Conservation (phyloP, 352 stramenopile species). For the Pythium rhizo-oryzae region DNA sequence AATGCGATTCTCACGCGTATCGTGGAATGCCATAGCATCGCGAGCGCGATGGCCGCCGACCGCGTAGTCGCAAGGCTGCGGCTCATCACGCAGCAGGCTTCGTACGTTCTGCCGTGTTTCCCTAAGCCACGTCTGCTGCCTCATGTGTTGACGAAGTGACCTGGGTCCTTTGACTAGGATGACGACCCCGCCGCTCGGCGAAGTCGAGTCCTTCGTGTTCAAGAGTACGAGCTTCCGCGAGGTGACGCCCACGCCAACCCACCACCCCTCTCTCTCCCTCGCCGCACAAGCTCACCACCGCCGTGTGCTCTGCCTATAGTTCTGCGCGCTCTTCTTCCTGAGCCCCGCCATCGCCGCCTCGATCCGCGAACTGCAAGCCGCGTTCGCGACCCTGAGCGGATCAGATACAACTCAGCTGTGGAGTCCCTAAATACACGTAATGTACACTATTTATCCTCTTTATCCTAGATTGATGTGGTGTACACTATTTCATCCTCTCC, state of each 20-base stretch:
- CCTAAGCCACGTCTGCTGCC: not conserved
- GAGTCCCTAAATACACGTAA: not conserved
- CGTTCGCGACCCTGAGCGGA: slow-evolving; percentile 40
- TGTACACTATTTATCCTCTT: not conserved
- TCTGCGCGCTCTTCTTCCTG: slow-evolving; percentile 56
- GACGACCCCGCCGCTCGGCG: slow-evolving; percentile 47
- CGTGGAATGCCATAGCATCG: slow-evolving; percentile 33
- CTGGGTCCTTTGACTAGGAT: slow-evolving; percentile 29
- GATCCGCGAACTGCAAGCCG: slow-evolving; percentile 48
- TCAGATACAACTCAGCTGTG: slow-evolving; percentile 14
- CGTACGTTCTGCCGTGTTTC: slow-evolving; percentile 23
- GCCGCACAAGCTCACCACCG: not conserved
- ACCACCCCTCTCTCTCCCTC: not conserved
- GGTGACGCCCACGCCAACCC: slow-evolving; percentile 21
- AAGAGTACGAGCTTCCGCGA: slow-evolving; percentile 64
- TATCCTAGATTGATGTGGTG: not conserved
- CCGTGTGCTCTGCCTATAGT: slow-evolving; percentile 29
- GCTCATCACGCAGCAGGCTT: slow-evolving; percentile 50
- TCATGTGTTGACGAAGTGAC: not conserved
- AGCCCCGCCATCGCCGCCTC: slow-evolving; percentile 35
- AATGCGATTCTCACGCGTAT: not conserved
- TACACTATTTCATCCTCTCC: not conserved
- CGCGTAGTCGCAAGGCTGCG: slow-evolving; percentile 52
- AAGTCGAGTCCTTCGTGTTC: slow-evolving; percentile 53
- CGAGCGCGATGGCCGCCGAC: slow-evolving; percentile 48